Conservation (phyloP, 176 grass and related monocot genomes). For the Otatea glauca region DNA sequence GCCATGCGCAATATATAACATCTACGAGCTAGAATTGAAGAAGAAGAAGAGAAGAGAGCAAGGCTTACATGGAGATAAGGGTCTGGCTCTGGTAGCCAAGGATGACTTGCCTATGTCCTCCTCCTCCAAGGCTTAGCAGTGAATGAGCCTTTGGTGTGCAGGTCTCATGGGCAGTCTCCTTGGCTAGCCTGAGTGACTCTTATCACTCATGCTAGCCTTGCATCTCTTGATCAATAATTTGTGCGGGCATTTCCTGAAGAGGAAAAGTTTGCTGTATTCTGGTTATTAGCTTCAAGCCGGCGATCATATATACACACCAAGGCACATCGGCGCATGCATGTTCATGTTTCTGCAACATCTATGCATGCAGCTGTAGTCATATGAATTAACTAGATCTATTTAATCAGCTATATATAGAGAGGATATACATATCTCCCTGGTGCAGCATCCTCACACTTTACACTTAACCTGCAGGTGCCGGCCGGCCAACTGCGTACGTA, state of each 20-base stretch:
- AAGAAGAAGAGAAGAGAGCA: not conserved
- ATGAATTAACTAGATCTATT: not conserved
- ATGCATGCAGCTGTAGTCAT: not conserved
- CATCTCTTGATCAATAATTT: conserved; percentile 26
- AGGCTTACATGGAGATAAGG: conserved; percentile 49
- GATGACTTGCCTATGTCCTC: conserved; percentile 56
- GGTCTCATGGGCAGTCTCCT: conserved; percentile 52
- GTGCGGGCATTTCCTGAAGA: not conserved
- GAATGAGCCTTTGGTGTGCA: not conserved
- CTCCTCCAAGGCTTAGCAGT: conserved; percentile 3
- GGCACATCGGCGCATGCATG: not conserved
- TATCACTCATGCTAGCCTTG: conserved; percentile 45
- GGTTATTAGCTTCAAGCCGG: not conserved
- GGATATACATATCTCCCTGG: not conserved
- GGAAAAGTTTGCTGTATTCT: not conserved
- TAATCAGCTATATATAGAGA: not conserved
- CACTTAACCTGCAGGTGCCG: not conserved
- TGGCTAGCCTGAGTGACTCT: conserved; percentile 51
- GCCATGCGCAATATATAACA: not conserved
- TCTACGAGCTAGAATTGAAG: too few species aligned
- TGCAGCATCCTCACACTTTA: not conserved
- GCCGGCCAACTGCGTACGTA: not conserved
- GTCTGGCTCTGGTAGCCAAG: conserved; percentile 50
- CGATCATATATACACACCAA: not conserved
- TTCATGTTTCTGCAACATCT: not conserved